Conservation (phyloP, 306 rosid genomes). For the Acacia acuminata region DNA sequence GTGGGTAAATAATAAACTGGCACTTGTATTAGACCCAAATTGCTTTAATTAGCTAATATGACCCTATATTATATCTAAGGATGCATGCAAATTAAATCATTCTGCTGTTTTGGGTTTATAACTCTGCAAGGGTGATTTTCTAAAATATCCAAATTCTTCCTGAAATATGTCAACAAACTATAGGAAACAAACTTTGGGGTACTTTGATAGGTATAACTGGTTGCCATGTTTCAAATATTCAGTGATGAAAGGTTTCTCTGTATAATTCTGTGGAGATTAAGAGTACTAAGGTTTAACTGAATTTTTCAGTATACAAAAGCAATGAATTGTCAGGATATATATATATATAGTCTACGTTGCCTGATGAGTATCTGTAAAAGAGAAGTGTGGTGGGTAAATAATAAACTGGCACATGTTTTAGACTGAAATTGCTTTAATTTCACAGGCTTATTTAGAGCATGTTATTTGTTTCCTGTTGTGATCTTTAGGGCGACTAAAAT, state of each 20-base stretch:
- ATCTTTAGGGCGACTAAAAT: slow-evolving; percentile 21
- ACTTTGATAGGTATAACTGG: background rate
- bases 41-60: background rate
- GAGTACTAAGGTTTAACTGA: background rate
- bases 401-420: background rate
- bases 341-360: background rate
- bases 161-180: background rate
- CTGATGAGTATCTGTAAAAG: background rate
- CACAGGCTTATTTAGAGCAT: background rate
- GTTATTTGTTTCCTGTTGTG: background rate
- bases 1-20: background rate
- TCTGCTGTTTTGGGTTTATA: background rate
- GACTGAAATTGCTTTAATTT: background rate
- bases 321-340: background rate
- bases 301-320: background rate
- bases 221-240: background rate
- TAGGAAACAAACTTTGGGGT: background rate
- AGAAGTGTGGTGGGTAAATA: background rate
- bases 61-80: background rate
- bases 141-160: background rate
- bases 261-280: background rate
- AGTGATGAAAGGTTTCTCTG: background rate
- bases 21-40: background rate
- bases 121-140: background rate
- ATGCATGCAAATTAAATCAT: background rate